phyloP scores from a whole-genome alignment of 768 basidiomycete genomes.

The Phylloporus sp. region DNA sequence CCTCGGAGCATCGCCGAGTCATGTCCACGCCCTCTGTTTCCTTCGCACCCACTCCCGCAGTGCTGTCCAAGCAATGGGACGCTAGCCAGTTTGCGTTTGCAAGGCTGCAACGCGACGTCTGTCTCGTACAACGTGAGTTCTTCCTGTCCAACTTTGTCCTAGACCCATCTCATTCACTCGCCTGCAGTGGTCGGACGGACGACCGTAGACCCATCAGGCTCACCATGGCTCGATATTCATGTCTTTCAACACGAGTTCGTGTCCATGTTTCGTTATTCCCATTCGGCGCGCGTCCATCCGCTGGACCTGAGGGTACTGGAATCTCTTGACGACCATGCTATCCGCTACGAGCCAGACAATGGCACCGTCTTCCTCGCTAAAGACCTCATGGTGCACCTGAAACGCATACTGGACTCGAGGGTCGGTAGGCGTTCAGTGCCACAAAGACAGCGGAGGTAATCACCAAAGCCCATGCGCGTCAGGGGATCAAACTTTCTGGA shows the following conservation, averaged over 20 bases:
- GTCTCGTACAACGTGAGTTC: conserved; percentile 29
- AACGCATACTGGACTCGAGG: conserved; percentile 26
- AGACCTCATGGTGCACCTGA: conserved; percentile 31
- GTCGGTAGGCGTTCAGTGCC: conserved; percentile 2
- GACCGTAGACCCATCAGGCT: conserved; percentile 8
- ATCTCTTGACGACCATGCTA: conserved; percentile 41
- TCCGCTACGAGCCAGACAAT: conserved; percentile 54
- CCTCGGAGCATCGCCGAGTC: background rate
- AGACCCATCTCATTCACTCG: background rate
- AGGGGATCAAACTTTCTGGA: background rate
- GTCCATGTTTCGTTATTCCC: conserved; percentile 56
- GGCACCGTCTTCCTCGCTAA: conserved; percentile 57
- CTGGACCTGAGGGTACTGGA: conserved; percentile 46
- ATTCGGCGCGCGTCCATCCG: conserved; percentile 39
- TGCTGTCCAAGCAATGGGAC: conserved; percentile 13
- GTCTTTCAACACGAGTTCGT: conserved; percentile 51
- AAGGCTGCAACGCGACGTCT: conserved; percentile 21
- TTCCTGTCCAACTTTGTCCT: background rate
- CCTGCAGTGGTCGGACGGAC: conserved; percentile 17
- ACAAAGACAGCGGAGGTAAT: conserved; percentile 12
- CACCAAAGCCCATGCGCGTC: background rate
- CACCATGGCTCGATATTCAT: conserved; percentile 18
- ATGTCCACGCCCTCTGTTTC: conserved; percentile 17
- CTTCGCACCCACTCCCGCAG: conserved; percentile 19
- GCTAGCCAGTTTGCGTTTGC: conserved; percentile 34